Percentiles rank a stretch among this genome's conserved stretches.
Conservation (phyloP, 169 alveolate genomes). For the Eimeria nieschulzi region DNA sequence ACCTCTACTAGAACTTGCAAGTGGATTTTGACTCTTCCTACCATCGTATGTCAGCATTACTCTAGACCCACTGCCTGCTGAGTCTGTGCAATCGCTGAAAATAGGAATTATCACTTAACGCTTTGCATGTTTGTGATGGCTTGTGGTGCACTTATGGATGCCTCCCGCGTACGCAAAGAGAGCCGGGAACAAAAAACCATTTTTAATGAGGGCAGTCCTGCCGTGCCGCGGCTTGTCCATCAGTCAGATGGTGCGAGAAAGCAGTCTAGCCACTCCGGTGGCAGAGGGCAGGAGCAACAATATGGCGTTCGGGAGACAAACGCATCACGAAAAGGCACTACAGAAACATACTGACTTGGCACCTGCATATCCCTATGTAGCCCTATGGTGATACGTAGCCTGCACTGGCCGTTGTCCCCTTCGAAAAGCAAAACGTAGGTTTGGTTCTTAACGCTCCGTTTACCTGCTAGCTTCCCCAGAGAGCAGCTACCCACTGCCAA, state of each 20-base stretch:
- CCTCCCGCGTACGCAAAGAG: too few relatives aligned
- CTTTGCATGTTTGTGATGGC: too few relatives aligned
- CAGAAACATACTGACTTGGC: conserved; percentile 75
- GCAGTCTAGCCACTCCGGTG: conserved; percentile 77
- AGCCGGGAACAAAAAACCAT: conserved; percentile 8
- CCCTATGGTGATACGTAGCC: conserved; percentile 72
- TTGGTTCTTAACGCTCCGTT: conserved; percentile 63
- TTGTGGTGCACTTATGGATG: too few relatives aligned
- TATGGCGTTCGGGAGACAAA: conserved; percentile 62
- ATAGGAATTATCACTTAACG: too few relatives aligned
- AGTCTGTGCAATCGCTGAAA: too few relatives aligned
- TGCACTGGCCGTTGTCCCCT: conserved; percentile 45
- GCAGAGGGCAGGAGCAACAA: conserved; percentile 73
- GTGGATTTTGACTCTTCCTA: too few relatives aligned
- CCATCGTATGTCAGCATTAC: too few relatives aligned
- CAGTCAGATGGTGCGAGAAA: conserved; percentile 37
- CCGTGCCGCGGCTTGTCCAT: conserved; percentile 29
- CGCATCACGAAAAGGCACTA: conserved; percentile 57
- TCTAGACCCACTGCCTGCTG: too few relatives aligned
- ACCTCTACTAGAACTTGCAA: too few relatives aligned
- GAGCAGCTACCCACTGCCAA: conserved; percentile 74
- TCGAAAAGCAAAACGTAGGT: conserved; percentile 69
- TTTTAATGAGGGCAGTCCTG: not conserved
- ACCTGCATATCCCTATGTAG: conserved; percentile 76
- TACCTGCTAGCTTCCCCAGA: conserved; percentile 63